phyloP scores from a whole-genome alignment of 148 eudicot species.

The Vaccinium vitisidaea region DNA sequence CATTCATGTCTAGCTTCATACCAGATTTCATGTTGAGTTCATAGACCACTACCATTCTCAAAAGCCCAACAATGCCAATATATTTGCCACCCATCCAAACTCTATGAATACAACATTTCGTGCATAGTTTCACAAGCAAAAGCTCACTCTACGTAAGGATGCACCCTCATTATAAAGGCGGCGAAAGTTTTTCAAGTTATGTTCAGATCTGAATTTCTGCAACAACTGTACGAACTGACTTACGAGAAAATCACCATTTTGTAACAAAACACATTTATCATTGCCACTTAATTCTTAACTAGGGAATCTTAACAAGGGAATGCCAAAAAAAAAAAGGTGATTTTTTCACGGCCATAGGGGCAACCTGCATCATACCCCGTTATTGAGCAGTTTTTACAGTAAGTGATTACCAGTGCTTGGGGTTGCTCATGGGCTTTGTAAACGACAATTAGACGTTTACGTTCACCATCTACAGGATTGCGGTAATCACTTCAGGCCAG shows the following conservation, averaged over 20 bases:
- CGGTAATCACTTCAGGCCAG: no score
- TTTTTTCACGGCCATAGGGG: neutral
- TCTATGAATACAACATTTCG: neutral
- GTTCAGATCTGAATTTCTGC: neutral
- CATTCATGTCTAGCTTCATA: neutral
- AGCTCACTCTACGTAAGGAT: no score
- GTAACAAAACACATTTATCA: neutral
- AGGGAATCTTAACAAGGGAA: neutral
- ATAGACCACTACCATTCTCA: neutral
- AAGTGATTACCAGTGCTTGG: neutral
- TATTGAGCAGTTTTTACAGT: neutral
- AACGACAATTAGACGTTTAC: no score
- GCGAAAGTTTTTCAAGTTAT: neutral
- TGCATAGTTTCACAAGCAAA: no score
- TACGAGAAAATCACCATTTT: neutral
- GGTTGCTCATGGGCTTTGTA: no score
- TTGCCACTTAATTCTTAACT: neutral
- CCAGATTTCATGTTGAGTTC: neutral
- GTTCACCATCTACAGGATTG: no score
- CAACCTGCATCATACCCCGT: neutral
- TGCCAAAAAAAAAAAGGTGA: neutral
- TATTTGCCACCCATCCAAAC: neutral
- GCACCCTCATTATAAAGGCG: neutral
- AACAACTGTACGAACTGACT: neutral
- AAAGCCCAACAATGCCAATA: neutral